Conservation (phyloP, 176 grass and related monocot species). For the Musa acuminata region DNA sequence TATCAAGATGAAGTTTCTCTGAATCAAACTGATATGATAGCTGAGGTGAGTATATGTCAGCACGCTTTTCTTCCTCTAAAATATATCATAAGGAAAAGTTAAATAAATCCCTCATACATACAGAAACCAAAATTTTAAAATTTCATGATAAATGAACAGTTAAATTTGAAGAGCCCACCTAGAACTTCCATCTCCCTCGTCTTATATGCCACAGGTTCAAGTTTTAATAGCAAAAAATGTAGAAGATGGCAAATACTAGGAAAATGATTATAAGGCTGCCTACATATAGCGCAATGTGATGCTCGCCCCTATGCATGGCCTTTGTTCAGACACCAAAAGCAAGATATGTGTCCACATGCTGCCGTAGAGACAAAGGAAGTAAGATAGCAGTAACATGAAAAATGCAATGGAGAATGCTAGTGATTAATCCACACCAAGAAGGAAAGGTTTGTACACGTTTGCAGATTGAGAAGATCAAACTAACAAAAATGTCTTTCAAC, state of each 20-base stretch:
- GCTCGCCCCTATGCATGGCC: slow-evolving; percentile 37
- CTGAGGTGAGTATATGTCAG: slow-evolving; percentile 52
- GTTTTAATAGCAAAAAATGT: slow-evolving; percentile 68
- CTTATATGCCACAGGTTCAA: slow-evolving; percentile 67
- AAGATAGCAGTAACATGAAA: neutral
- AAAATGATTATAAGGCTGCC: slow-evolving; percentile 68
- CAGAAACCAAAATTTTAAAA: neutral
- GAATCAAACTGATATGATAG: slow-evolving; percentile 31
- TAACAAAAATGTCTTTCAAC: neutral
- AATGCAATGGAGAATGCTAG: slow-evolving; percentile 4
- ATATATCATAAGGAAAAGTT: neutral
- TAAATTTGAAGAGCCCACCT: slow-evolving; percentile 30
- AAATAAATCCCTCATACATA: neutral
- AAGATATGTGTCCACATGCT: slow-evolving; percentile 91
- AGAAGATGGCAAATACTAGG: slow-evolving; percentile 71
- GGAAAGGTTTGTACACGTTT: slow-evolving; percentile 77
- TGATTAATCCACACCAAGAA: slow-evolving; percentile 50
- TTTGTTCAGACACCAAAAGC: slow-evolving; percentile 72
- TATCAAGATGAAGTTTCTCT: slow-evolving; percentile 34
- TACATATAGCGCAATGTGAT: slow-evolving; percentile 66
- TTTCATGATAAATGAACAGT: neutral
- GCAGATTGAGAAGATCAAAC: neutral
- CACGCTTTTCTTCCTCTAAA: slow-evolving; percentile 51
- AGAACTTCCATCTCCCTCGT: slow-evolving; percentile 66
- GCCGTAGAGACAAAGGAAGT: slow-evolving; percentile 8